These are phyloP conservation scores for Fonsecaea pugnacius DNA, from an alignment of 2,329 filamentous ascomycete species.

Conservation along the genomic window DNA sequence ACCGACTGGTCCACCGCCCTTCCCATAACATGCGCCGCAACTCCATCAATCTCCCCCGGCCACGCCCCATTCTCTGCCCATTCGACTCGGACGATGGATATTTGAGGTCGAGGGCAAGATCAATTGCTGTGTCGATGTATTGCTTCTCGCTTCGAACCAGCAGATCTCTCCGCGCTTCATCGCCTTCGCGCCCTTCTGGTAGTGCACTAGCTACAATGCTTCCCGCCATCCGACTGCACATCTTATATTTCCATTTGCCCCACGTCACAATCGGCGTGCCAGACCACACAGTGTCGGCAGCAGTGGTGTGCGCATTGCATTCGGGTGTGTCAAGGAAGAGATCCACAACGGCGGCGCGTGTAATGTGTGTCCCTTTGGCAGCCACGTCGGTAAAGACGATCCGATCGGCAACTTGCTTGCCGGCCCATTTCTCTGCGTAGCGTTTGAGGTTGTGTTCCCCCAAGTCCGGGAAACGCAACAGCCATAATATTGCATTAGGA, in stretches of 20 bases:
- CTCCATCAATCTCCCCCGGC: constrained; percentile 71
- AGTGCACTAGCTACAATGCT: constrained; percentile 90
- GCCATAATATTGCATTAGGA: constrained; percentile 89
- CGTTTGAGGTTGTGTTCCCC: constrained; percentile 83
- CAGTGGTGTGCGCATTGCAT: constrained; percentile 97
- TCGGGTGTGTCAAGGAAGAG: constrained; percentile 96
- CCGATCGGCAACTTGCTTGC: constrained; percentile 78
- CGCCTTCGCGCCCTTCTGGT: constrained; percentile 71
- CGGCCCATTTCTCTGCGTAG: constrained; percentile 83
- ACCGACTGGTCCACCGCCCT: constrained; percentile 78
- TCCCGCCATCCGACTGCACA: constrained; percentile 98
- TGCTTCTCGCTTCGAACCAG: constrained; percentile 77
- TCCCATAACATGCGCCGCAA: constrained; percentile 81
- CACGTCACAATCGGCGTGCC: constrained; percentile 90
- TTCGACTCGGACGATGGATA: constrained; percentile 55
- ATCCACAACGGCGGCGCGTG: constrained; percentile 87
- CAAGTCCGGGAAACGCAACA: constrained; percentile 93
- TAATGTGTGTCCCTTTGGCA: constrained; percentile 91
- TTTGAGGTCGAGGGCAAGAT: constrained; percentile 65
- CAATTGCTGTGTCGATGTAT: constrained; percentile 79
- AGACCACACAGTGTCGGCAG: constrained; percentile 94
- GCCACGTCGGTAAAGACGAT: constrained; percentile 97
- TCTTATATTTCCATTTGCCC: constrained; percentile 93
- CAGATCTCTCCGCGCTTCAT: constrained; percentile 70
- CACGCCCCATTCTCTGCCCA: constrained; percentile 41